Evolutionary conservation across 441 rosid genomes (phyloP).

Genomic region (Eutrema salsugineum): DNA sequence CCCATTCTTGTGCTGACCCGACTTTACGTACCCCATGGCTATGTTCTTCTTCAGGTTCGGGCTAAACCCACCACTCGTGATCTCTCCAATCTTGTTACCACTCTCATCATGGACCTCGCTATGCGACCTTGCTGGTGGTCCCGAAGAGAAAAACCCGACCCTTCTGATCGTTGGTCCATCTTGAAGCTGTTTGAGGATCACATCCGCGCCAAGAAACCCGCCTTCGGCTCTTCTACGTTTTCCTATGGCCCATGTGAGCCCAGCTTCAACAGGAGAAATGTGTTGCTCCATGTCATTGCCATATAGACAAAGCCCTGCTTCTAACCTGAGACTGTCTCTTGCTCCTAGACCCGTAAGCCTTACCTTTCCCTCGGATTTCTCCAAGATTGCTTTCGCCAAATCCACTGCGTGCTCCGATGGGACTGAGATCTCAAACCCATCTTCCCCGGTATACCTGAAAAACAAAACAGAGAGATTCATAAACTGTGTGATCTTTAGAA

Average conservation of each 20-base stretch:
- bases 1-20: constrained; percentile 82
- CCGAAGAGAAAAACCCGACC: constrained; percentile 72
- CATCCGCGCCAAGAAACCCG: constrained; percentile 85
- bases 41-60: constrained; percentile 97
- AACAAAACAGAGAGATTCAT: background rate
- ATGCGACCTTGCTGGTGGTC: constrained; percentile 92
- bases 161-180: constrained; percentile 86
- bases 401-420: constrained; percentile 85
- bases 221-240: constrained; percentile 94
- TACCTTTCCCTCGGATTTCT: constrained; percentile 85
- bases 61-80: constrained; percentile 97
- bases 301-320: constrained; percentile 87
- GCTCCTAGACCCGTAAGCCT: constrained; percentile 95
- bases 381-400: constrained; percentile 86
- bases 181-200: constrained; percentile 80
- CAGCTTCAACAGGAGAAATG: constrained; percentile 86
- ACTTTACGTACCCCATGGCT: constrained; percentile 94
- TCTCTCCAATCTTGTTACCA: constrained; percentile 77
- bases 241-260: constrained; percentile 95
- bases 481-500: background rate
- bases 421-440: constrained; percentile 96
- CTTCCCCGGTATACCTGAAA: constrained; percentile 92
- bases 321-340: constrained; percentile 92
- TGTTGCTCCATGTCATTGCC: constrained; percentile 99
- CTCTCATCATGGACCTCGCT: constrained; percentile 82